Conservation (phyloP, 2,329 filamentous ascomycete species). For the Conoideocrella luteorostrata region DNA sequence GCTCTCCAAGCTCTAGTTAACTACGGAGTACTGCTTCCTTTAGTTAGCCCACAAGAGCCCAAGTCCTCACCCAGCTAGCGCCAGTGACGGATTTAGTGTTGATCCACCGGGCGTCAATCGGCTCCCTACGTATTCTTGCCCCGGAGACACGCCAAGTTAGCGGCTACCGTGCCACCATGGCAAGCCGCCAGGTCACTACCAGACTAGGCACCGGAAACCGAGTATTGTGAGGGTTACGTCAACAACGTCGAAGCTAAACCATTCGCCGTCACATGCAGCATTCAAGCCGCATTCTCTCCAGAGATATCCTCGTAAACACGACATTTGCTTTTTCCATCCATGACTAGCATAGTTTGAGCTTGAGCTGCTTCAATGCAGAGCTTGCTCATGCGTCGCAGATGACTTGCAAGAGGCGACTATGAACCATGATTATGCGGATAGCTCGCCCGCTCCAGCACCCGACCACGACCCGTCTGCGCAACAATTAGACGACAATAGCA, state of each 20-base stretch:
- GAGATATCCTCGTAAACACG: background rate
- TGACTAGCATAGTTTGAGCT: slow-evolving; percentile 15
- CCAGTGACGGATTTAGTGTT: slow-evolving; percentile 5
- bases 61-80: too few relatives aligned
- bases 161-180: too few relatives aligned
- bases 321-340: slow-evolving; percentile 9
- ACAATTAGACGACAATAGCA: slow-evolving; percentile 2
- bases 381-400: slow-evolving; percentile 23
- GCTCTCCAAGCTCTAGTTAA: too few relatives aligned
- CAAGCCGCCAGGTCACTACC: too few relatives aligned
- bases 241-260: too few relatives aligned
- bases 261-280: too few relatives aligned
- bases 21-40: too few relatives aligned
- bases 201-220: too few relatives aligned
- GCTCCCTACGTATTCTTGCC: too few relatives aligned
- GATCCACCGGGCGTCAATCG: slow-evolving; percentile 1
- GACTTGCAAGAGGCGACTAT: slow-evolving; percentile 34
- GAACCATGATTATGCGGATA: slow-evolving; percentile 44
- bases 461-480: slow-evolving; percentile 13
- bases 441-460: slow-evolving; percentile 29
- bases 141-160: too few relatives aligned
- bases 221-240: background rate
- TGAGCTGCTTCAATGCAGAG: slow-evolving; percentile 24
- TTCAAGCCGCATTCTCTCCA: too few relatives aligned
- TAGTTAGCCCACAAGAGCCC: too few relatives aligned